A percentile compares a stretch with the other conserved stretches of the same genome.
phyloP scores from a whole-genome alignment of 441 rosid species.

The Erysimum pusillum region DNA sequence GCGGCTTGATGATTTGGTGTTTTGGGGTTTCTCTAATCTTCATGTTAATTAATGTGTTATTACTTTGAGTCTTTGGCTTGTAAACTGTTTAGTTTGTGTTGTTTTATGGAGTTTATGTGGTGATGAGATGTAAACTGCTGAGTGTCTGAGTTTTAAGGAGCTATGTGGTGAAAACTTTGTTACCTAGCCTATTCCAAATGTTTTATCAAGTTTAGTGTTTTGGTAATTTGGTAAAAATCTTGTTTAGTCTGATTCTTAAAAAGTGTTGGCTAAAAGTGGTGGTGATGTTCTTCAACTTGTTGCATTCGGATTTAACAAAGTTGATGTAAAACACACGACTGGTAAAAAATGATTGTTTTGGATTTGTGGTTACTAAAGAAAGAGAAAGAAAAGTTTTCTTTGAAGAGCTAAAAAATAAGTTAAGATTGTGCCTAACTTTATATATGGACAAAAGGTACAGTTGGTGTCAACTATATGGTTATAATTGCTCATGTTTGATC shows the following conservation, averaged over 20 bases:
- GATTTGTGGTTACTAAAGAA: too few species aligned
- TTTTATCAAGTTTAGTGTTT: conserved; percentile 10
- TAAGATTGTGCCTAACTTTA: too few species aligned
- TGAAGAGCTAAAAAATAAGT: too few species aligned
- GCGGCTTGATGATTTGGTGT: conserved; percentile 80
- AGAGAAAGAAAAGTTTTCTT: too few species aligned
- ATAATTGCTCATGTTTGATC: too few species aligned
- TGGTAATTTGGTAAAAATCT: neutral
- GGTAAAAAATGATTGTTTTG: too few species aligned
- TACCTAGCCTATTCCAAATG: neutral
- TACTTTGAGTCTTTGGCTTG: conserved; percentile 2
- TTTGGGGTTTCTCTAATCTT: conserved; percentile 53
- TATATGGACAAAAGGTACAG: too few species aligned
- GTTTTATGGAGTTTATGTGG: conserved; percentile 11
- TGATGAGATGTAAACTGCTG: conserved; percentile 8
- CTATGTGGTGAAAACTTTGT: neutral
- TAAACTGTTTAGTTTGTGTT: neutral
- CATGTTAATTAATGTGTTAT: neutral
- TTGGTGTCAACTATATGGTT: too few species aligned
- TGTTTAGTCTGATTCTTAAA: neutral
- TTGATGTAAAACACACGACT: too few species aligned
- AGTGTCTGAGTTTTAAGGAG: conserved; percentile 10
- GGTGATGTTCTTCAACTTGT: neutral
- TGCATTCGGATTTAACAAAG: too few species aligned
- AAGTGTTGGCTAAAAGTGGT: neutral